Evolutionary conservation across 768 basidiomycete species (phyloP), one percentile per base, ranked within the genome.

Genomic region (Kockovaella imperatae): DNA sequence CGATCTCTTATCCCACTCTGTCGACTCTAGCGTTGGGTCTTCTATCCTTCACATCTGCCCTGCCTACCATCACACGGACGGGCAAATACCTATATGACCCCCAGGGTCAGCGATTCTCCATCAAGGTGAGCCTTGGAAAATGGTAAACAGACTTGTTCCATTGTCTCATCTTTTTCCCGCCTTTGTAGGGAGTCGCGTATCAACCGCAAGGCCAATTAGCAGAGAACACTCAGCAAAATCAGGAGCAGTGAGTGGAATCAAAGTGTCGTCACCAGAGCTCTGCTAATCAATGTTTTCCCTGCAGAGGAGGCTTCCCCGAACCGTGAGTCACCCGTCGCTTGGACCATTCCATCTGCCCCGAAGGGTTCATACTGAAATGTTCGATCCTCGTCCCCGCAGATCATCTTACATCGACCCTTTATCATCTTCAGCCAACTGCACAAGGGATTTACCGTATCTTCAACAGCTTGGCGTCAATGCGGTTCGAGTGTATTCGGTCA

Each of bases 401-500:
- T 80, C 79, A 3, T 83, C 78, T 30, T 93, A 83, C 73, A 75
- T 80, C 39, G 90, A 93, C 68, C 85, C 88, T 4, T 76, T 93
- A 35, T 77, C 86, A 1, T 75, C 84, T 38, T 71, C 74, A 20
- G 71, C 75, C 31, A 80, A 78, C 25, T 95, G 90, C 69, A 68
- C 76, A 15, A 81, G 90, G 42, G 90, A 95, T 70, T 58, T 90
- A 18, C 84, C 86, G 1, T 82, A 78, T 69, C 76, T 95, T 35
- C 75, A 82, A 63, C 72, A 83, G 47, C 79, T 93, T 17, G 78
- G 79, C 8, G 79, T 91, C 63, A 95, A 91, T 64, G 75, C 83
- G 32, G 75, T 95, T 41, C 83, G 88, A 47, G 83, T 83, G 2
- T 95, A 95, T 76, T 85, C 83, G 49, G 88, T 91, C 53, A 78